Conservation (phyloP, 768 basidiomycete genomes). For the Cystobasidium tubakii region DNA sequence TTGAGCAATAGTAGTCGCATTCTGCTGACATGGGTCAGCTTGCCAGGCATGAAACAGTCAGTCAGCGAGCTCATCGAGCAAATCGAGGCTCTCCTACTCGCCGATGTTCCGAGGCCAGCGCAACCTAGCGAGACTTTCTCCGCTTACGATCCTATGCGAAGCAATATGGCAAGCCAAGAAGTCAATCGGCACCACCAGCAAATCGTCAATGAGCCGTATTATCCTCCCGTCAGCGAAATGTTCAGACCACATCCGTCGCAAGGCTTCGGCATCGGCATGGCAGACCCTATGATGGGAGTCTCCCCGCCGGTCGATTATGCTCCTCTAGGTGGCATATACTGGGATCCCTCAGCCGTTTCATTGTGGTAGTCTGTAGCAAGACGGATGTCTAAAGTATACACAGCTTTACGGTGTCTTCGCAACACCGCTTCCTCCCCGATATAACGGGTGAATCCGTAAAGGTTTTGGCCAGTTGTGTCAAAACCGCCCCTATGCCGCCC, state of each 20-base stretch:
- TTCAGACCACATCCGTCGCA: not conserved
- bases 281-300: not conserved
- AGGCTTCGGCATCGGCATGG: not conserved
- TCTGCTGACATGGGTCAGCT: slow-evolving; percentile 29
- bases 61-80: slow-evolving; percentile 17
- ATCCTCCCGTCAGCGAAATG: not conserved
- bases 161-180: not conserved
- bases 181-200: not conserved
- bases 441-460: no score
- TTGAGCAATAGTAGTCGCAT: slow-evolving; percentile 5
- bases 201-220: not conserved
- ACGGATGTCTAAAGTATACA: not conserved
- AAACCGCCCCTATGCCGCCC: not conserved
- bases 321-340: not conserved
- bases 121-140: not conserved
- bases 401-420: not conserved
- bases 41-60: slow-evolving; percentile 23
- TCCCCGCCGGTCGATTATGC: not conserved
- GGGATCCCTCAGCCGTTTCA: not conserved
- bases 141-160: not conserved
- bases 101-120: not conserved
- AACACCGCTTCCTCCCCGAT: no score
- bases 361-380: not conserved
- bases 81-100: slow-evolving; percentile 7
- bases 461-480: no score